Conservation (phyloP, 2,329 filamentous ascomycete species). For the Penicillium polonicum region DNA sequence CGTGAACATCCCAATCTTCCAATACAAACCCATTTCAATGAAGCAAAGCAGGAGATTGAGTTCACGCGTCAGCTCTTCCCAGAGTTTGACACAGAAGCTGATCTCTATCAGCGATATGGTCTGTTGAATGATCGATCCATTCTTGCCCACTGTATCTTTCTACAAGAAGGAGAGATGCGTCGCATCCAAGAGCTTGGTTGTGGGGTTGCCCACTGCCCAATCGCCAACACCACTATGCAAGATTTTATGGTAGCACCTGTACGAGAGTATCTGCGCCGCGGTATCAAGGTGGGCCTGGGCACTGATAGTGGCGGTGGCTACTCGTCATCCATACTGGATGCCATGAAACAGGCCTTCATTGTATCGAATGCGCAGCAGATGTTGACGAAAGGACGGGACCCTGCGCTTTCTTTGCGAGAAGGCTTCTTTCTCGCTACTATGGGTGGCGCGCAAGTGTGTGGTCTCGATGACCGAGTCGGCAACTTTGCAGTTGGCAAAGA, state of each 20-base stretch:
- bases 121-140: slow-evolving; percentile 58
- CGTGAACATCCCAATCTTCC: slow-evolving; percentile 50
- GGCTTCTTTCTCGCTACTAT: slow-evolving; percentile 61
- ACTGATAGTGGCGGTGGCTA: slow-evolving; percentile 66
- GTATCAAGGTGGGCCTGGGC: slow-evolving; percentile 65
- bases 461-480: slow-evolving; percentile 55
- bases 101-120: slow-evolving; percentile 58
- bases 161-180: slow-evolving; percentile 56
- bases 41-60: slow-evolving; percentile 60
- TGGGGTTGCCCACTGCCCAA: slow-evolving; percentile 64
- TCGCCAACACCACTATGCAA: slow-evolving; percentile 61
- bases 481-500: slow-evolving; percentile 60
- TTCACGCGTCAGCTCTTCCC: slow-evolving; percentile 59
- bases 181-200: slow-evolving; percentile 51
- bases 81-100: slow-evolving; percentile 55
- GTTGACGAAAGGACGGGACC: slow-evolving; percentile 40
- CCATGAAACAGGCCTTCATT: slow-evolving; percentile 54
- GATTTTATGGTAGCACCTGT: slow-evolving; percentile 61
- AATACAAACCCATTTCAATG: slow-evolving; percentile 68
- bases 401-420: slow-evolving; percentile 52
- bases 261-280: slow-evolving; percentile 55
- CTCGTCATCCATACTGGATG: slow-evolving; percentile 54
- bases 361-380: slow-evolving; percentile 41
- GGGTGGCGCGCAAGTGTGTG: slow-evolving; percentile 60
- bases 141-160: slow-evolving; percentile 65